Evolutionary conservation across 352 stramenopile genomes (phyloP), one percentile per base, ranked within the genome.

Genomic region (Blastocystis hominis): DNA sequence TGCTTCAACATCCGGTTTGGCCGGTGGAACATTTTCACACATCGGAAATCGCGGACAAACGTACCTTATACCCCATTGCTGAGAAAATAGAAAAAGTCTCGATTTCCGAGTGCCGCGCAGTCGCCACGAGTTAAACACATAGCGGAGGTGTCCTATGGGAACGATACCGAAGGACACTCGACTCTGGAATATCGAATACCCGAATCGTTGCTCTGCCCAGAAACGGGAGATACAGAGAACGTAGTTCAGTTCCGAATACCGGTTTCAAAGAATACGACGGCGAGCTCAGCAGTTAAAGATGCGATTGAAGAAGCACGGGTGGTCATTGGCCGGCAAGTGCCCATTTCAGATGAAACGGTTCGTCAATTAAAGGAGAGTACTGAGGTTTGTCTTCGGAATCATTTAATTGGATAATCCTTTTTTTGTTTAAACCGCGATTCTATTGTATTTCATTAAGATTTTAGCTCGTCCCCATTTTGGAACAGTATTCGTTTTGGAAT

Each of bases 231-330:
- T 36, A 53, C 20, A 36, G 54, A 84, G 3, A 84, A 64, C 72
- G 9, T 84, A 10, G 20, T 84, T 24, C 72, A 84, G 72, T 84
- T 84, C 15, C 72, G 47, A 15, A 84, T 84, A 24, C 53, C 46
- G 4, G 44, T 84, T 9, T 68, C 44, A 30, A 34, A 66, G 4
- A 46, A 15, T 24, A 66, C 47, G 13, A 66, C 47, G 4, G 42
- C 68, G 13, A 53, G 24, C 20, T 44, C 24, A 17, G 72, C 47
- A 5, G 30, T 64, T 20, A 24, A 66, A 17, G 72, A 50, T 30
- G 47, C 55, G 6, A 64, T 84, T 30, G 47, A 64, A 46, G 72
- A 84, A 34, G 72, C 72, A 0, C 40, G 38, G 34, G 50, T 84
- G 6, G 46, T 84, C n/a, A 38, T 84, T 24, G 72, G 72, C 47